A percentile compares a stretch with the other conserved stretches of the same genome.
phyloP scores from a whole-genome alignment of 305 asterid species.

The Fraxinus dipetala region DNA sequence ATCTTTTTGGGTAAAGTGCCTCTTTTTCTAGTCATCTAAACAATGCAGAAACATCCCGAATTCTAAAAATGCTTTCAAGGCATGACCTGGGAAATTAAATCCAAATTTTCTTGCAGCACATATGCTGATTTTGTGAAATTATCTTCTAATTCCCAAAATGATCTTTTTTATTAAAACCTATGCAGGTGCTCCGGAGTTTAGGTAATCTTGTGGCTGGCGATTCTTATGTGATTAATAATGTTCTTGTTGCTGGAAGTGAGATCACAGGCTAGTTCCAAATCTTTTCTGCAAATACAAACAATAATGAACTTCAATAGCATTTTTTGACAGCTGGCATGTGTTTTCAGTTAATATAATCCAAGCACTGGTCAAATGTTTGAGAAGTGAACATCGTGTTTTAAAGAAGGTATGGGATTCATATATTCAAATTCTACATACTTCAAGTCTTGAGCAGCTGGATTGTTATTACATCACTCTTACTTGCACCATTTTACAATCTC shows the following conservation, averaged over 20 bases:
- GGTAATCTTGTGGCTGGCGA: slow-evolving; percentile 97
- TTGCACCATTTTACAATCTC: not conserved
- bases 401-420: slow-evolving; percentile 59
- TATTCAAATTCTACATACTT: not conserved
- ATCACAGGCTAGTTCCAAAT: slow-evolving; percentile 61
- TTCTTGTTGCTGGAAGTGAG: slow-evolving; percentile 58
- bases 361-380: slow-evolving; percentile 74
- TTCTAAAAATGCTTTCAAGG: slow-evolving; percentile 12
- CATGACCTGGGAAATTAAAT: not conserved
- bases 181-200: slow-evolving; percentile 77
- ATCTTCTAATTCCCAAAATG: slow-evolving; percentile 16
- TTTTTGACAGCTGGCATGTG: slow-evolving; percentile 14
- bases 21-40: not conserved
- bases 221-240: slow-evolving; percentile 43
- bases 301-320: slow-evolving; percentile 5
- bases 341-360: slow-evolving; percentile 57
- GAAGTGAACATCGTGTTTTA: slow-evolving; percentile 75
- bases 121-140: not conserved
- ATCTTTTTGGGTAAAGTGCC: slow-evolving; percentile 4
- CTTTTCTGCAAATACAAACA: slow-evolving; percentile 17
- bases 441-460: slow-evolving; percentile 1
- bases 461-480: not conserved
- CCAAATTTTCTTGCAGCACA: not conserved
- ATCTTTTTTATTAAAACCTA: not conserved
- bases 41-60: not conserved